Evolutionary conservation across 441 rosid species (phyloP).

Genomic region (Populus hybrid): DNA sequence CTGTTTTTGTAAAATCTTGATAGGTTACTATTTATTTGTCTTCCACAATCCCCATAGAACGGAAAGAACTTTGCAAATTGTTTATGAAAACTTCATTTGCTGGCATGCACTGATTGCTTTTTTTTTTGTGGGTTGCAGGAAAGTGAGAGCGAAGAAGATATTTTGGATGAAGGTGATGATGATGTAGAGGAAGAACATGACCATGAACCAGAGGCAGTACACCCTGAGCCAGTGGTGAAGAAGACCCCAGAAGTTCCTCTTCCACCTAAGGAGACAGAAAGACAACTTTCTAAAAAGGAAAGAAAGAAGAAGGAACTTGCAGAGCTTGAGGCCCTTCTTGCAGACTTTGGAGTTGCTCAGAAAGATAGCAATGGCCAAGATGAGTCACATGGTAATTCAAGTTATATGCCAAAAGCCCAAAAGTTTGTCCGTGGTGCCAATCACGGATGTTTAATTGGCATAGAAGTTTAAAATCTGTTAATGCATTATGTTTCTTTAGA

Average conservation of each 20-base stretch:
- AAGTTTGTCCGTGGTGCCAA: not conserved
- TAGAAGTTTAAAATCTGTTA: not conserved
- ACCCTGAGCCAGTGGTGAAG: constrained; percentile 40
- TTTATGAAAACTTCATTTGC: not conserved
- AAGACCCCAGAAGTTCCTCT: constrained; percentile 44
- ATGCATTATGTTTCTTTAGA: not conserved
- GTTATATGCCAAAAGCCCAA: not conserved
- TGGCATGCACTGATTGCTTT: not conserved
- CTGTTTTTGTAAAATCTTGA: not conserved
- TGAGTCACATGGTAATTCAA: constrained; percentile 43
- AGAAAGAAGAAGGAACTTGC: constrained; percentile 73
- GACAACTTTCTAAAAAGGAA: constrained; percentile 80
- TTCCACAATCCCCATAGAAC: not conserved
- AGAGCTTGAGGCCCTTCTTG: constrained; percentile 73
- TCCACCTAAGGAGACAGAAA: constrained; percentile 59
- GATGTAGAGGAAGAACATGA: constrained; percentile 68
- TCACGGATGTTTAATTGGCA: not conserved
- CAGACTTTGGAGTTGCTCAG: constrained; percentile 49
- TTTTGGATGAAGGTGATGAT: constrained; percentile 77
- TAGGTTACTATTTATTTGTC: not conserved
- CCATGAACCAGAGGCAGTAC: constrained; percentile 42
- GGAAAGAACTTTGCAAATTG: not conserved
- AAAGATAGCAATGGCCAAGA: constrained; percentile 48
- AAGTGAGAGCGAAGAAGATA: constrained; percentile 79
- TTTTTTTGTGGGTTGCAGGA: constrained; percentile 43